These are phyloP conservation scores for Rhynchosporium secalis DNA, from an alignment of 2,329 filamentous ascomycete species.

Conservation along the genomic window DNA sequence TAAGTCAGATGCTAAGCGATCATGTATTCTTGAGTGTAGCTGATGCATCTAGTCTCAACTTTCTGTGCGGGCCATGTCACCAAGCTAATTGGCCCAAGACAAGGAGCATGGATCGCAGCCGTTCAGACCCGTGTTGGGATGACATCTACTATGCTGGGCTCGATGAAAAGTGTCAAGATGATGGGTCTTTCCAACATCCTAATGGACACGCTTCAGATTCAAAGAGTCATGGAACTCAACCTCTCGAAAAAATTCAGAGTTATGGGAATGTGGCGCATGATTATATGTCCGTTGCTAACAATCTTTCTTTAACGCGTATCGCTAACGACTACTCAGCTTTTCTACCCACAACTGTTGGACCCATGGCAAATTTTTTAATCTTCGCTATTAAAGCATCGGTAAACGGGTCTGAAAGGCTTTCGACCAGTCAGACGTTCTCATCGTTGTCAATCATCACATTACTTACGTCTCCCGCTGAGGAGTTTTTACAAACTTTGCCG, in stretches of 20 bases:
- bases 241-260: conserved; percentile 24
- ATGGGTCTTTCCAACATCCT: conserved; percentile 44
- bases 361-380: conserved; percentile 22
- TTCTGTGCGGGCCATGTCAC: conserved; percentile 17
- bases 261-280: conserved; percentile 24
- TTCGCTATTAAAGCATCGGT: conserved; percentile 24
- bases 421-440: conserved; percentile 22
- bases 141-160: conserved; percentile 44
- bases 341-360: conserved; percentile 20
- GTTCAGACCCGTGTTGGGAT: conserved; percentile 45
- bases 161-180: conserved; percentile 49
- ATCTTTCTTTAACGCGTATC: conserved; percentile 57
- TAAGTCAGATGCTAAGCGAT: conserved; percentile 12
- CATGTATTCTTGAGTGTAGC: neutral
- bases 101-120: conserved; percentile 43
- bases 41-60: conserved; percentile 13
- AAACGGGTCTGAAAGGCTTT: conserved; percentile 14
- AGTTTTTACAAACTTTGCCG: conserved; percentile 23
- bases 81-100: conserved; percentile 25
- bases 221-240: conserved; percentile 26
- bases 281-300: conserved; percentile 48
- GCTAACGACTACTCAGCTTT: conserved; percentile 19
- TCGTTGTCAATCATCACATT: conserved; percentile 27
- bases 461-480: conserved; percentile 21
- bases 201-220: conserved; percentile 37